Percentiles rank a stretch among this genome's conserved stretches.
phyloP scores from a whole-genome alignment of 352 stramenopile species.

The Globisporangium solare region DNA sequence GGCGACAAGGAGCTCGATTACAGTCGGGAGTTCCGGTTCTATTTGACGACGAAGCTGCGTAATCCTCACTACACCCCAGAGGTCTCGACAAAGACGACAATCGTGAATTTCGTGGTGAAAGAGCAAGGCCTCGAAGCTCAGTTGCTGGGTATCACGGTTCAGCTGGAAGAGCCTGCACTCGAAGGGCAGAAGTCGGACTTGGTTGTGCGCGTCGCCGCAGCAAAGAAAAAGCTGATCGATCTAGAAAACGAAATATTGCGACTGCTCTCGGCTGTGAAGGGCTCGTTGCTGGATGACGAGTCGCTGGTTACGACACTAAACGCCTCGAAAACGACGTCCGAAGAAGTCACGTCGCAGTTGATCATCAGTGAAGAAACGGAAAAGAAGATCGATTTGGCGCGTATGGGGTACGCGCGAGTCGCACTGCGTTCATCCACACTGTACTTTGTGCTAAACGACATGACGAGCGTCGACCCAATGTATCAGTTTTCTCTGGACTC shows the following conservation, averaged over 20 bases:
- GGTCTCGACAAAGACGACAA: conserved; percentile 94
- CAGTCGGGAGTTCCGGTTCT: conserved; percentile 92
- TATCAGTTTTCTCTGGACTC: conserved; percentile 96
- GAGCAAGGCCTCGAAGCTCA: conserved; percentile 93
- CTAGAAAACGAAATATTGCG: conserved; percentile 95
- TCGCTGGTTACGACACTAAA: conserved; percentile 94
- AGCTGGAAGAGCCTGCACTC: conserved; percentile 91
- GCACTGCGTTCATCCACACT: conserved; percentile 91
- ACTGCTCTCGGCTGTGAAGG: conserved; percentile 88
- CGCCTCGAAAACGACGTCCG: conserved; percentile 92
- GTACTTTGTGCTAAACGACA: conserved; percentile 96
- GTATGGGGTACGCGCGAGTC: conserved; percentile 91
- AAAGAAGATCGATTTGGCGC: conserved; percentile 92
- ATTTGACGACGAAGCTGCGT: conserved; percentile 95
- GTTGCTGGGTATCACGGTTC: conserved; percentile 92
- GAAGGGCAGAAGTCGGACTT: conserved; percentile 94
- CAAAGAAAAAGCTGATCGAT: conserved; percentile 94
- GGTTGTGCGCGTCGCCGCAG: conserved; percentile 86
- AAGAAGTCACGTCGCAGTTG: conserved; percentile 92
- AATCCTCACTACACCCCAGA: conserved; percentile 96
- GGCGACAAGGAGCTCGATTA: conserved; percentile 96
- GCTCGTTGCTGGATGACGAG: conserved; percentile 92
- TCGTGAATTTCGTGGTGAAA: conserved; percentile 97
- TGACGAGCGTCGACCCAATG: conserved; percentile 95
- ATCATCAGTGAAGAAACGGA: conserved; percentile 93